Evolutionary conservation across 1,139 yeast genomes (phyloP), one percentile per base, ranked within the genome.

Genomic region (Blastobotrys ciferrii): DNA sequence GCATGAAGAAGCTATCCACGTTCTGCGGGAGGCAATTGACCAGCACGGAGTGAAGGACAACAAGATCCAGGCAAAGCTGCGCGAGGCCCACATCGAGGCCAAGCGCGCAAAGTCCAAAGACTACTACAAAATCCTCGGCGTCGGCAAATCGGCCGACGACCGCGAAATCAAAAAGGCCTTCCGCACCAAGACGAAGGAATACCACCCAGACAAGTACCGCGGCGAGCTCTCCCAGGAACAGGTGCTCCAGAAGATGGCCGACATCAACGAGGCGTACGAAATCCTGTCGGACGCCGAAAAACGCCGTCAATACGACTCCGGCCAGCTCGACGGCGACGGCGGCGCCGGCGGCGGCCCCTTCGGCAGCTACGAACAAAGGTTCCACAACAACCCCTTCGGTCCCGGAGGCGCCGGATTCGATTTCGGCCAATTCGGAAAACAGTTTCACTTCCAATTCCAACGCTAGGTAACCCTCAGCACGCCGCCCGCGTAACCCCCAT

Each of bases 211-310:
- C 67, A 91, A 92, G 67, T 80, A 84, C 61, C 82, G 81, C 62
- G 82, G 81, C 28, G 88, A 82, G 35, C 62, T 85, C 56, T 69
- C 80, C 2, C 76, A 80, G n/a, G 89, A 84, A 23, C 78, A 85
- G 53, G 84, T 85, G 36, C 95, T 88, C 65, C 72, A 73, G 41
- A 87, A 86, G 60, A 92, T 92, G 94, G 89, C 95, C 50, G 91
- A 84, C 46, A 87, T 92, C 55, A 92, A 92, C 66, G 88, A 85
- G 63, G 98, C 98, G 0, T 91, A 92, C 64, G 98, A 91, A 62
- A 82, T 85, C 2, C 72, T 92, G 43, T 78, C 91, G 7, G 80
- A 85, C 57, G 77, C 78, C 2, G 87, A 82, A 45, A 71, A 78
- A 52, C 77, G 83, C 50, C 78, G 73, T 50, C 74, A 84, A 46